phyloP scores from a whole-genome alignment of 805 yeast genomes.

The Nakazawaea peltata region DNA sequence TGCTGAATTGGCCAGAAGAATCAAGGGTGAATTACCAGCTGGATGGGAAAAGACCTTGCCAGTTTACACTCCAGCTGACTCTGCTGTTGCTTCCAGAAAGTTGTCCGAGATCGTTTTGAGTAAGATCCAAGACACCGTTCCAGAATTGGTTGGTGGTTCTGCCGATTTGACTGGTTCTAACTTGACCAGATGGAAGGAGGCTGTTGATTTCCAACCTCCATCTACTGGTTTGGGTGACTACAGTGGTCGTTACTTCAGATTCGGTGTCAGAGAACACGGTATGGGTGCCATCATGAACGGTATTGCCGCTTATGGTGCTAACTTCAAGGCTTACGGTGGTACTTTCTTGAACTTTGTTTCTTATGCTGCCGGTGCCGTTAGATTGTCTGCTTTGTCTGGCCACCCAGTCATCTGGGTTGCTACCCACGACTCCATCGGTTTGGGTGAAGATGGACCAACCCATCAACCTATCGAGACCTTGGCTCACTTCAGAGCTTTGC shows the following conservation, averaged over 20 bases:
- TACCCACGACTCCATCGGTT: slow-evolving; percentile 84
- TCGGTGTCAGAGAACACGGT: slow-evolving; percentile 98
- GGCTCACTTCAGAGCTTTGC: slow-evolving; percentile 80
- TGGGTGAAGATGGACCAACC: slow-evolving; percentile 93
- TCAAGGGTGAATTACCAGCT: slow-evolving; percentile 68
- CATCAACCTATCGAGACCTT: slow-evolving; percentile 88
- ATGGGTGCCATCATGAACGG: slow-evolving; percentile 99
- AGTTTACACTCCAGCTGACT: slow-evolving; percentile 65
- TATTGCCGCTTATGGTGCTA: slow-evolving; percentile 84
- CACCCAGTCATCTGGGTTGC: slow-evolving; percentile 84
- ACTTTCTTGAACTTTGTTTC: slow-evolving; percentile 91
- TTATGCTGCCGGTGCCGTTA: slow-evolving; percentile 81
- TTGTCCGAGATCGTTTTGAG: slow-evolving; percentile 75
- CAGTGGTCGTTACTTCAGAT: slow-evolving; percentile 90
- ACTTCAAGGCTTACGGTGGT: slow-evolving; percentile 89
- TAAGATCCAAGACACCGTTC: slow-evolving; percentile 53
- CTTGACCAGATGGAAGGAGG: slow-evolving; percentile 79
- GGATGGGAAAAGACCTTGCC: slow-evolving; percentile 80
- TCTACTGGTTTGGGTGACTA: slow-evolving; percentile 73
- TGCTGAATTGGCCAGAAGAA: slow-evolving; percentile 74
- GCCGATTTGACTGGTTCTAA: slow-evolving; percentile 98
- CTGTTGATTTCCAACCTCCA: slow-evolving; percentile 91
- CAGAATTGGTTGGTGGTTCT: slow-evolving; percentile 95
- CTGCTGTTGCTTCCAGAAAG: slow-evolving; percentile 90
- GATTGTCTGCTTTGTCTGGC: slow-evolving; percentile 77